phyloP scores from a whole-genome alignment of 108 stramenopile genomes.

The Nitzschia sp. region DNA sequence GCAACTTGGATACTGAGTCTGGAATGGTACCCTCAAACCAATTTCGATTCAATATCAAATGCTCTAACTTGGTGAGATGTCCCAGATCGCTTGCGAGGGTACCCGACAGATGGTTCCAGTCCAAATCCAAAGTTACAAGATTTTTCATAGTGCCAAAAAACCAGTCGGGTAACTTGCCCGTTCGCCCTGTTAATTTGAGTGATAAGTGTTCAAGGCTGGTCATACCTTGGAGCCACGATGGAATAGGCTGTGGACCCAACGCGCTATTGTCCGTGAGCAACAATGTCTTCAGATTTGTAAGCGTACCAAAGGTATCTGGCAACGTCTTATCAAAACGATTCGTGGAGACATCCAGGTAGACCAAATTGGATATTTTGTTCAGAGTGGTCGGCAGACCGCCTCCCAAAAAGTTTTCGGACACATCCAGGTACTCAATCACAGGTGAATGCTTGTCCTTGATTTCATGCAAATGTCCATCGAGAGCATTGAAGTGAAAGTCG shows the following conservation, averaged over 20 bases:
- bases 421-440: conserved; percentile 19
- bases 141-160: conserved; percentile 16
- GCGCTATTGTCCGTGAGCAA: conserved; percentile 22
- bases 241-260: conserved; percentile 20
- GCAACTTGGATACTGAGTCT: conserved; percentile 33
- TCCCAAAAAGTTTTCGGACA: conserved; percentile 19
- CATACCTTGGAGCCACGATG: conserved; percentile 23
- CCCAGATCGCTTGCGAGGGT: conserved; percentile 41
- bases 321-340: conserved; percentile 27
- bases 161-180: conserved; percentile 33
- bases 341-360: conserved; percentile 36
- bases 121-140: conserved; percentile 25
- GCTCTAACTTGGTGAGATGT: conserved; percentile 26
- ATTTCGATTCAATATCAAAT: conserved; percentile 48
- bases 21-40: conserved; percentile 56
- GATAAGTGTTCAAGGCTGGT: conserved; percentile 32
- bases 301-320: background rate
- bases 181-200: conserved; percentile 19
- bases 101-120: conserved; percentile 34
- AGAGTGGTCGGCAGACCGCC: conserved; percentile 23
- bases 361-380: conserved; percentile 16
- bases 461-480: conserved; percentile 24
- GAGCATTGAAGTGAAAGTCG: conserved; percentile 26
- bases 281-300: conserved; percentile 26
- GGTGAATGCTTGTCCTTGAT: conserved; percentile 9